Evolutionary conservation across 2,329 filamentous ascomycete genomes (phyloP).

Genomic region (Hypoxylon sp.): DNA sequence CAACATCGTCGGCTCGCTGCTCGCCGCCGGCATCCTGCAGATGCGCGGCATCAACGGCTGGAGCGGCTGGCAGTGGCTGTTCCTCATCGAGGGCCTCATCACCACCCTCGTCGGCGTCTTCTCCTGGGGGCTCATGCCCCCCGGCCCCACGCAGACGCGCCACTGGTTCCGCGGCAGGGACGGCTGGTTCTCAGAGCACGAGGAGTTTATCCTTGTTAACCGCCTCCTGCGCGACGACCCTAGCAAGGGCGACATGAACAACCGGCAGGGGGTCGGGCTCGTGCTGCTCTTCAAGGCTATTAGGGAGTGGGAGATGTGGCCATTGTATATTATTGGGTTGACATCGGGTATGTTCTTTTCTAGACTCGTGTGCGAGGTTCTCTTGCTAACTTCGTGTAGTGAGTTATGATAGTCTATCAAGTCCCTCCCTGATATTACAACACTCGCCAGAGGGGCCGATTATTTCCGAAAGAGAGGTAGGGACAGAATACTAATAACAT

Average conservation of each 20-base stretch:
- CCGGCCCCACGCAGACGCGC: slow-evolving; percentile 58
- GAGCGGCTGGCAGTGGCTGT: slow-evolving; percentile 62
- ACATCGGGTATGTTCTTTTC: too few species aligned
- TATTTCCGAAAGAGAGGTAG: too few species aligned
- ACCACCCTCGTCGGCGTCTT: slow-evolving; percentile 59
- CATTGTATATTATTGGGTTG: slow-evolving; percentile 38
- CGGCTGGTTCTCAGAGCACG: slow-evolving; percentile 67
- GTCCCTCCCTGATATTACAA: too few species aligned
- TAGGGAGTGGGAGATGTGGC: slow-evolving; percentile 58
- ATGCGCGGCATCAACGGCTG: slow-evolving; percentile 58
- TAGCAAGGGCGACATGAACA: slow-evolving; percentile 67
- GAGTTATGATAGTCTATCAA: too few species aligned
- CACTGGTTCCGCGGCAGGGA: slow-evolving; percentile 62
- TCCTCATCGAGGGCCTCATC: slow-evolving; percentile 53
- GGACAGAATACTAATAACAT: too few species aligned
- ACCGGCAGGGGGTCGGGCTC: slow-evolving; percentile 62
- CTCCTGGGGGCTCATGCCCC: slow-evolving; percentile 64
- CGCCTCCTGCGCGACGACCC: slow-evolving; percentile 66
- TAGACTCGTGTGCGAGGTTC: too few species aligned
- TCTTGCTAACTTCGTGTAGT: too few species aligned
- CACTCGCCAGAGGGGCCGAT: too few species aligned
- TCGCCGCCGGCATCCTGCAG: slow-evolving; percentile 63
- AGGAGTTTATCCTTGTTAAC: slow-evolving; percentile 69
- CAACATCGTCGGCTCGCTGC: slow-evolving; percentile 60
- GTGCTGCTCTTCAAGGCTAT: slow-evolving; percentile 60